phyloP scores from a whole-genome alignment of 371 early-diverging fungal species.

The Rhizopus arrhizus region DNA sequence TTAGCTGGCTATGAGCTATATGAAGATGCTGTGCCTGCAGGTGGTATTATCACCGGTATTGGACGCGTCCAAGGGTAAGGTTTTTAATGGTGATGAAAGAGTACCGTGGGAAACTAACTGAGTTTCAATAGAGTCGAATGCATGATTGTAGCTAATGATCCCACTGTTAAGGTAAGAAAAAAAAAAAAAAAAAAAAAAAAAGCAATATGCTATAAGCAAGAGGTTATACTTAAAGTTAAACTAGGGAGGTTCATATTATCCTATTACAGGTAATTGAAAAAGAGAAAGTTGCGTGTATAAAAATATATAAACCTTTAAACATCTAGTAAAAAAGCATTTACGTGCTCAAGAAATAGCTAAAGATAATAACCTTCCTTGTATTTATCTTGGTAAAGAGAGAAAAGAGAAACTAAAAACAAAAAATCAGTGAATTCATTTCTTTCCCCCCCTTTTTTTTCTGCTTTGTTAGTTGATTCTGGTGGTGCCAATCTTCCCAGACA shows the following conservation, averaged over 20 bases:
- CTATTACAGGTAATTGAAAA: constrained; percentile 70
- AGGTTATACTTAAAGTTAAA: constrained; percentile 23
- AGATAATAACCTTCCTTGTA: constrained; percentile 94
- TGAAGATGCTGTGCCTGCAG: constrained; percentile 87
- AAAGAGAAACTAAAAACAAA: neutral
- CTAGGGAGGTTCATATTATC: constrained; percentile 97
- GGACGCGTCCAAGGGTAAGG: constrained; percentile 90
- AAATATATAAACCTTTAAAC: neutral
- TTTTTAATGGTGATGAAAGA: neutral
- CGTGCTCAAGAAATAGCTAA: constrained; percentile 97
- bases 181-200: neutral
- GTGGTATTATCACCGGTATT: constrained; percentile 96
- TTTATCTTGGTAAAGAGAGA: constrained; percentile 76
- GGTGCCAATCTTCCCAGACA: constrained; percentile 97
- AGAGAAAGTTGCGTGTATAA: neutral
- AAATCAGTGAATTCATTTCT: too few species aligned
- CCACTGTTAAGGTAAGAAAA: constrained; percentile 73
- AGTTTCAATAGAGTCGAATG: constrained; percentile 76
- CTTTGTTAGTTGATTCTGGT: constrained; percentile 85
- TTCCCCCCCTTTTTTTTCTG: too few species aligned
- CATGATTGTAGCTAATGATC: constrained; percentile 96
- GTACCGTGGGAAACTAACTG: constrained; percentile 27
- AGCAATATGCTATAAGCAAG: neutral
- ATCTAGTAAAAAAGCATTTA: constrained; percentile 91
- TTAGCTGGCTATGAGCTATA: constrained; percentile 93